Evolutionary conservation across 2,329 filamentous ascomycete species (phyloP), one percentile per base, ranked within the genome.

Genomic region (Ceratocystis ficicola): DNA sequence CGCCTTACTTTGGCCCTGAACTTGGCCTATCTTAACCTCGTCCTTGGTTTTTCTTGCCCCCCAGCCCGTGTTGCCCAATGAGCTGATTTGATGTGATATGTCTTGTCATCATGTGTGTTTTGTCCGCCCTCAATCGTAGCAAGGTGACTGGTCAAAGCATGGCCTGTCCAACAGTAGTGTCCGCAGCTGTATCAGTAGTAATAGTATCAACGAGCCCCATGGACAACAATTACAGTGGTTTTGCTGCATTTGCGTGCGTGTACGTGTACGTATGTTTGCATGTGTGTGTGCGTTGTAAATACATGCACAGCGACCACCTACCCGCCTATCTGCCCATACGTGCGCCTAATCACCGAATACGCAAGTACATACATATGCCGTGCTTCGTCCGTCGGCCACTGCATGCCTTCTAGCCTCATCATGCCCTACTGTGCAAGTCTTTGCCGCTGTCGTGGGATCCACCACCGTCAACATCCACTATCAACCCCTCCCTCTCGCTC

Each of bases 221-320:
- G 46, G 46, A 20, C n/a, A 20, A 5, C 7, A 50, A 17, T 22
- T 20, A 5, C 44, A 48, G 44, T 20, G 44, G 44, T 2, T 20
- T 48, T 55, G 50, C 22, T 59, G 55, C 28, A 28, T 59, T 20
- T 60, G 25, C 20, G 28, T 60, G 36, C 36, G 25, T 30, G 57
- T 61, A 44, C 41, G 57, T 61, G 57, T 32, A 60, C 20, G 30
- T 30, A 61, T 41, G 57, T 44, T n/a, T 61, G 28, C 30, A 61
- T 61, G 57, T 61, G n/a, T 17, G 20, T 57, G 15, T 41, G 20
- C 30, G 20, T 41, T 36, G 32, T 36, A 36, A 36, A 44, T 30
- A 61, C 15, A 61, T 41, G 36, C n/a, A 61, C 28, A 10, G 57
- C 36, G 41, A 36, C n/a, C 41, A 22, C 17, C 17, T 20, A 48